phyloP scores from a whole-genome alignment of 1,284 basidiomycete species.

The Marasmius sp. region DNA sequence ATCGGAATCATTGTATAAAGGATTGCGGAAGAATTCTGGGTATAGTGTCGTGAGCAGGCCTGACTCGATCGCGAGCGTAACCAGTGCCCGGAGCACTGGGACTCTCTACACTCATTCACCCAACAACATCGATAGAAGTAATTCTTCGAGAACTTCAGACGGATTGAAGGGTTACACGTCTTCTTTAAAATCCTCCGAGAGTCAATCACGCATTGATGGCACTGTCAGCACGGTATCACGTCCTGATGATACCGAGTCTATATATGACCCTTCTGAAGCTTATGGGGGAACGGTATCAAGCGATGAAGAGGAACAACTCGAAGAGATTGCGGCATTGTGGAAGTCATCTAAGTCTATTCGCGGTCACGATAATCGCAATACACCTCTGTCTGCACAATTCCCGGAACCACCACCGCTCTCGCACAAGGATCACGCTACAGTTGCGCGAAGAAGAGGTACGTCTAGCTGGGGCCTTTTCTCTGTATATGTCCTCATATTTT shows the following conservation, averaged over 20 bases:
- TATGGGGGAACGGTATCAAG: neutral
- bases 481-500: neutral
- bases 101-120: neutral
- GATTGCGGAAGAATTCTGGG: neutral
- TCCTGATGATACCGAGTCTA: neutral
- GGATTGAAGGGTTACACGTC: neutral
- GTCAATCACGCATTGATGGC: neutral
- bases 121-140: neutral
- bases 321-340: neutral
- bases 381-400: neutral
- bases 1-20: slow-evolving; percentile 14
- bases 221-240: neutral
- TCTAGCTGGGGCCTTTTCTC: neutral
- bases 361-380: neutral
- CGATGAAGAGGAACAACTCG: neutral
- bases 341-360: neutral
- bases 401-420: neutral
- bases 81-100: neutral
- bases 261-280: neutral
- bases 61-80: slow-evolving; percentile 4
- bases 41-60: neutral
- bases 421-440: neutral
- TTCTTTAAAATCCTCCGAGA: neutral
- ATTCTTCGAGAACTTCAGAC: neutral
- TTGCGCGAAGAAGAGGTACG: neutral